Conservation (phyloP, 2,329 filamentous ascomycete genomes). For the Scopulariopsis brevicaulis region DNA sequence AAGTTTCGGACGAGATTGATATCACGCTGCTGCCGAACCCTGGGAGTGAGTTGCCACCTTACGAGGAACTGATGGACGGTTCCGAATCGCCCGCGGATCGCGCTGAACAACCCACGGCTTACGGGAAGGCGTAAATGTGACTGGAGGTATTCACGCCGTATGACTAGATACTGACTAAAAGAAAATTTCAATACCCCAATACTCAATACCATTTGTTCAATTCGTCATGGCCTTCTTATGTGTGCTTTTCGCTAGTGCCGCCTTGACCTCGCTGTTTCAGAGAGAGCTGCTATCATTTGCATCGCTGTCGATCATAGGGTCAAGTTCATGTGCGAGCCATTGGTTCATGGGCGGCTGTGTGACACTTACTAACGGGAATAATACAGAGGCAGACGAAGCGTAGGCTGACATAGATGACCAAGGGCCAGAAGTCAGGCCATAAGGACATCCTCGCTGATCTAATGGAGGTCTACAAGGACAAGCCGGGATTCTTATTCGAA, state of each 20-base stretch:
- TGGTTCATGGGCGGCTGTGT: too few species aligned
- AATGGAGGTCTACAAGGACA: constrained; percentile 30
- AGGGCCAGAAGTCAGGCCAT: constrained; percentile 15
- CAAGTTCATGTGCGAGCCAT: too few species aligned
- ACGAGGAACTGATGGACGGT: neutral
- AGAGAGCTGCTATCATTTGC: neutral
- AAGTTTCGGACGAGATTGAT: neutral
- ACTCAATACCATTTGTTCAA: neutral
- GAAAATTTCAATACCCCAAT: neutral
- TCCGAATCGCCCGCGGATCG: neutral
- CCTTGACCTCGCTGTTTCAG: neutral
- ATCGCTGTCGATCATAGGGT: neutral
- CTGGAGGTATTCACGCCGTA: neutral
- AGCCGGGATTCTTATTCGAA: constrained; percentile 30
- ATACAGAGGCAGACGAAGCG: constrained; percentile 8
- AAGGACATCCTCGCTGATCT: constrained; percentile 33
- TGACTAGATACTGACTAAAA: neutral
- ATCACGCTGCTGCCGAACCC: neutral
- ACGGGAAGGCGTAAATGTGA: neutral
- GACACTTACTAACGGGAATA: neutral
- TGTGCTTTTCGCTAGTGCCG: neutral
- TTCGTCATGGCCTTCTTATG: neutral
- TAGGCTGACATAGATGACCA: constrained; percentile 3
- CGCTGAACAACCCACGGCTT: neutral
- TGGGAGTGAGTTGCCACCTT: neutral